Conservation (phyloP, 805 yeast species). For the Candida nonsorbophila region DNA sequence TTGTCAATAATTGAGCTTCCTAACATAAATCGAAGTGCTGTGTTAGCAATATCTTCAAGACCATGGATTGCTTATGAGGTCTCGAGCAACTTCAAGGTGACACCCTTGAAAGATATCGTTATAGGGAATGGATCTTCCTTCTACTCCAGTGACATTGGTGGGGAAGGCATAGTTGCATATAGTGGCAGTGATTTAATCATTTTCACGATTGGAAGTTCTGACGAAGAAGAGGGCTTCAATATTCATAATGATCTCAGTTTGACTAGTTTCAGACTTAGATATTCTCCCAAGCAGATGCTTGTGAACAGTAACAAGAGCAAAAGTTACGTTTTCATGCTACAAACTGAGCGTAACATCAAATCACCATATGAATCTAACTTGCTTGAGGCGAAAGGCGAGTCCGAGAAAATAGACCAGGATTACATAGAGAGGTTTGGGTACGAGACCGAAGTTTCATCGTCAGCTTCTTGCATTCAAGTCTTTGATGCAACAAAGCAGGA, state of each 20-base stretch:
- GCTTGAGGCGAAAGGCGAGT: too few species aligned
- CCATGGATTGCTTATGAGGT: conserved; percentile 53
- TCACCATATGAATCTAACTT: conserved; percentile 18
- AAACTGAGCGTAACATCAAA: conserved; percentile 37
- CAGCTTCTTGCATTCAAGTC: conserved; percentile 55
- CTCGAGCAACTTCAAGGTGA: conserved; percentile 14
- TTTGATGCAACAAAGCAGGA: conserved; percentile 28
- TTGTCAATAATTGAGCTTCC: conserved; percentile 33
- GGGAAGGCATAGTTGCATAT: conserved; percentile 63
- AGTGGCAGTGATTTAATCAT: conserved; percentile 48
- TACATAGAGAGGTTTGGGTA: too few species aligned
- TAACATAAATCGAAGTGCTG: conserved; percentile 18
- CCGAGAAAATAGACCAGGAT: too few species aligned
- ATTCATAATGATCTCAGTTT: conserved; percentile 20
- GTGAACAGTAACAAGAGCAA: conserved; percentile 14
- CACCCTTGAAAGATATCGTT: conserved; percentile 42
- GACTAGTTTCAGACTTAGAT: conserved; percentile 36
- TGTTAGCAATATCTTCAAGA: conserved; percentile 49
- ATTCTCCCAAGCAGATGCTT: conserved; percentile 44
- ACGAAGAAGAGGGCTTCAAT: conserved; percentile 24
- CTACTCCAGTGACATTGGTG: conserved; percentile 54
- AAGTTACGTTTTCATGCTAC: conserved; percentile 34
- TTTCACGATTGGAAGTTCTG: conserved; percentile 45
- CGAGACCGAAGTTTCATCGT: too few species aligned
- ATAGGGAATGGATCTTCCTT: conserved; percentile 49